Evolutionary conservation across 352 stramenopile genomes (phyloP).

Genomic region (Phytophthora pinifolia): DNA sequence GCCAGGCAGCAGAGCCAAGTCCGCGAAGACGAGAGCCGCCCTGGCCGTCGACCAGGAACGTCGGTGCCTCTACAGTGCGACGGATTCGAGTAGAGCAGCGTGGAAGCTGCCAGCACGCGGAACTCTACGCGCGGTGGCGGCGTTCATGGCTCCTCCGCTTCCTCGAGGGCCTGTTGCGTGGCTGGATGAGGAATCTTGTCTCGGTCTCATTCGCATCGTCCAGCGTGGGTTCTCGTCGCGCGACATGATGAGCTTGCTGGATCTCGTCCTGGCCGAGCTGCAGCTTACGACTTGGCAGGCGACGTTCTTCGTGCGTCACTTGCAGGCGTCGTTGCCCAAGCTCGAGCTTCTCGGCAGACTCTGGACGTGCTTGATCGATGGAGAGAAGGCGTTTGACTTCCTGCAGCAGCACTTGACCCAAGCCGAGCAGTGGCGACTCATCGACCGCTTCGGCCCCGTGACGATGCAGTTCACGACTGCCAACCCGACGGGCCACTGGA

Average conservation of each 20-base stretch:
- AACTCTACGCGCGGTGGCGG: constrained; percentile 38
- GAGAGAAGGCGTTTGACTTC: constrained; percentile 49
- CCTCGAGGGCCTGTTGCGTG: constrained; percentile 15
- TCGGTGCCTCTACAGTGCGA: constrained; percentile 32
- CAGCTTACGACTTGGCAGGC: constrained; percentile 48
- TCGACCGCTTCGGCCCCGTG: constrained; percentile 45
- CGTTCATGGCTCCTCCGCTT: constrained; percentile 47
- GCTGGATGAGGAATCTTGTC: constrained; percentile 34
- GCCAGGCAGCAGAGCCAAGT: constrained; percentile 16
- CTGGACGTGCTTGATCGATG: constrained; percentile 58
- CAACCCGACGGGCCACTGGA: constrained; percentile 66
- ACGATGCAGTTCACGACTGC: constrained; percentile 61
- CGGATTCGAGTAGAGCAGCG: constrained; percentile 17
- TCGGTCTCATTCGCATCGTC: constrained; percentile 48
- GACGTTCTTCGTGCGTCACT: constrained; percentile 39
- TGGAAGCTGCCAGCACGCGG: constrained; percentile 48
- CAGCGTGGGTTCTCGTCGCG: constrained; percentile 51
- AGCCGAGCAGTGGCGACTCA: constrained; percentile 52
- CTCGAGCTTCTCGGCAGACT: constrained; percentile 60
- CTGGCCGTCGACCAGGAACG: constrained; percentile 37
- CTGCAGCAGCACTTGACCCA: constrained; percentile 43
- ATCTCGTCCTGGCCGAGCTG: constrained; percentile 52
- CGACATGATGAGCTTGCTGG: constrained; percentile 46
- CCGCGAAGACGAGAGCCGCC: constrained; percentile 22
- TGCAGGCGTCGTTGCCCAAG: constrained; percentile 39